Evolutionary conservation across 2,329 filamentous ascomycete species (phyloP), one percentile per base, ranked within the genome.

Genomic region (Fusarium floridanum): DNA sequence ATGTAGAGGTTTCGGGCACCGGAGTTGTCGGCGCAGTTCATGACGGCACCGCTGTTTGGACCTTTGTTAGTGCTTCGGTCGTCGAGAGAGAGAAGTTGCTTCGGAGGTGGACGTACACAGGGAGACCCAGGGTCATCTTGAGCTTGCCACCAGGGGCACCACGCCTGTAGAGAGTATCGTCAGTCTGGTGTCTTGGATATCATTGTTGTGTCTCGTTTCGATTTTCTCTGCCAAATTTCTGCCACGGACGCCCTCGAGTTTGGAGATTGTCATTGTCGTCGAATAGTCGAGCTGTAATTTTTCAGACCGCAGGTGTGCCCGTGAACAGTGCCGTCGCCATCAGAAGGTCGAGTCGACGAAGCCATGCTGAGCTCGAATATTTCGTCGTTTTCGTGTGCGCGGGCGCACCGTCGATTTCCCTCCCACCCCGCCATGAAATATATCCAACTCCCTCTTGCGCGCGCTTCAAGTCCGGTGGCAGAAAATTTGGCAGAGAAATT

Each of bases 111-210:
- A 83, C 95, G 87, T 97, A 98, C 95, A 98, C 95, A 89, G 97
- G 97, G 84, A 99, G 95, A 98, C 95, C 97, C 88, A 99, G 95
- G 87, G 97, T 98, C 97, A 99, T 99, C 94, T 98, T 98, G 84
- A 98, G 94, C 94, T 99, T 99, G 94, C 97, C 97, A 92, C 97
- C 97, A 85, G 95, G 94, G 91, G 95, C 93, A 94, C 93, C 94
- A 91, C 95, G 91, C 79, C 91, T 92, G 81, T 76, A 80, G 77
- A 64, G 59, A 71, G 56, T 68, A 78, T 78, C 69, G 82, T 86
- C 79, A 86, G 83, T 80, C 57, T 65, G 29, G 29, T 50, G 39
- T 71, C 36, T 56, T 60, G 29, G 39, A 24, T 41, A 20, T 55
- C 59, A 43, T 36, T 36, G 45, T 12, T 64, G 32, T 50, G 34